Base-by-base conservation (phyloP, 2,329 filamentous ascomycete species). In the Orbilia javanica region DNA sequence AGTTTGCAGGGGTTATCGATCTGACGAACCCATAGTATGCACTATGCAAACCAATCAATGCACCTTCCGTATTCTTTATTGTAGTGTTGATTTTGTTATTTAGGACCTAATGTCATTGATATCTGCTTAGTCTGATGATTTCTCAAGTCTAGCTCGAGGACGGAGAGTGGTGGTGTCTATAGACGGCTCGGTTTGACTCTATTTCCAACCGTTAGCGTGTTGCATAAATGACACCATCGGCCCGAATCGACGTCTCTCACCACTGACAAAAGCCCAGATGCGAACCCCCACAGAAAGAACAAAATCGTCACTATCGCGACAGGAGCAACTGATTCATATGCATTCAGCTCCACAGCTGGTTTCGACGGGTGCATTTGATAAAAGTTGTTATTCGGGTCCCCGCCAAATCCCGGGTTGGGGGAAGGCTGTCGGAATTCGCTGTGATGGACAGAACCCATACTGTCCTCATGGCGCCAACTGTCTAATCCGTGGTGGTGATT, bases 271-370 rank as follows among this genome's bases (percentile, higher is more conserved):
- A 86, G 82, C 50, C 86, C 85, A 79, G 86, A 86, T 69, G 84
- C 85, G 81, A 87, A 86, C 10, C 85, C 85, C 85, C 85, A 86
- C 46, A 87, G 84, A 27, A 86, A 86, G 82, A 86, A 86, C 34
- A 86, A 83, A 27, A 84, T 82, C 5, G 86, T 87, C 53, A 86
- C 85, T 69, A 77, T 79, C 64, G 79, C 79, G 29, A 81, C 85
- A 7, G 80, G 80, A 46, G 71, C 74, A 4, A 80, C 20, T 1
- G 79, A 80, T 57, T 80, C 73, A 42, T 77, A 55, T 18, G 57
- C 66, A 39, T 52, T 71, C 46, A 77, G 52, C 39, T 77, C 73
- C 10, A 77, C 73, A 34, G 73, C 73, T 39, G 65, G 55, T 63
- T 77, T 77, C 18, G 73, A 77, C 20, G 73, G 71, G 48, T 77